phyloP scores from a whole-genome alignment of 441 rosid genomes.

The Aleurites moluccanus region DNA sequence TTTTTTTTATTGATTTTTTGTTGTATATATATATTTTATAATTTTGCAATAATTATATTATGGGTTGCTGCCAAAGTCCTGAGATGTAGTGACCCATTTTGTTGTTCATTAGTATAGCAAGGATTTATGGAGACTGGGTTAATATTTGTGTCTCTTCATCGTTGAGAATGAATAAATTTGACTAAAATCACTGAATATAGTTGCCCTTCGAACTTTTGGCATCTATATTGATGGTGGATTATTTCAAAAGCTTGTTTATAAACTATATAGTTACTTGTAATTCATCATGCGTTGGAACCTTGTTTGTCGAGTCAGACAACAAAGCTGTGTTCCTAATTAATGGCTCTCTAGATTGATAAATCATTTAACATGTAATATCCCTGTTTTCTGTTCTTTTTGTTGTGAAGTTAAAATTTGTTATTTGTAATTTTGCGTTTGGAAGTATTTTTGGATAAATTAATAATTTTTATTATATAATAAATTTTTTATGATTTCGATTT shows the following conservation, averaged over 20 bases:
- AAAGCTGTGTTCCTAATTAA: too few relatives aligned
- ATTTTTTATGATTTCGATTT: too few relatives aligned
- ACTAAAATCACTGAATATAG: neutral
- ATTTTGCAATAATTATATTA: constrained; percentile 28
- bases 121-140: constrained; percentile 12
- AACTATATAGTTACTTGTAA: neutral
- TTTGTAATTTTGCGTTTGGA: too few relatives aligned
- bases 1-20: constrained; percentile 28
- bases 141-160: constrained; percentile 2
- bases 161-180: constrained; percentile 7
- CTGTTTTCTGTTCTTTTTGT: too few relatives aligned
- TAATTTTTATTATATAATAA: too few relatives aligned
- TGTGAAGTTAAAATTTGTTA: too few relatives aligned
- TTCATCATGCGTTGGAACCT: neutral
- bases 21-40: constrained; percentile 38
- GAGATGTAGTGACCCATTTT: constrained; percentile 28
- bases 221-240: neutral
- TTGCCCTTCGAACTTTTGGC: neutral
- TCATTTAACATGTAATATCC: too few relatives aligned
- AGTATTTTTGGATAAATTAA: too few relatives aligned
- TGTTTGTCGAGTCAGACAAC: neutral
- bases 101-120: constrained; percentile 24
- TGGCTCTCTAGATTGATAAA: too few relatives aligned
- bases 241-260: neutral
- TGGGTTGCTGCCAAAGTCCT: constrained; percentile 34